These are phyloP conservation scores for Wickerhamiella allomyrinae DNA, from an alignment of 805 yeast species.

Conservation along the genomic window DNA sequence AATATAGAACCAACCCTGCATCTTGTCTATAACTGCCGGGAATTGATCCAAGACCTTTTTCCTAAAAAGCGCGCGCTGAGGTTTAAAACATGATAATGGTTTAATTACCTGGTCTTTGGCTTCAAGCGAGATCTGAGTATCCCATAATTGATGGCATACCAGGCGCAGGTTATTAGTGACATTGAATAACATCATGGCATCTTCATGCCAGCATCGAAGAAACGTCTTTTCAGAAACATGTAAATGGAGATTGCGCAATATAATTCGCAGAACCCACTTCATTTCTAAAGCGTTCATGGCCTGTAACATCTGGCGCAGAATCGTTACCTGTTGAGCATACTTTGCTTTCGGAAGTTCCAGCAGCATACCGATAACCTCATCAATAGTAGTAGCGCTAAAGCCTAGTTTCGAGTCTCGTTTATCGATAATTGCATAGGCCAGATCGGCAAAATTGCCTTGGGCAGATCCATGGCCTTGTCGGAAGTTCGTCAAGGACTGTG, in stretches of 20 bases:
- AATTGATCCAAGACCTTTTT: conserved; percentile 38
- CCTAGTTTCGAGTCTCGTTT: conserved; percentile 31
- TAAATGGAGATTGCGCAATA: conserved; percentile 36
- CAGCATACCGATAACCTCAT: conserved; percentile 35
- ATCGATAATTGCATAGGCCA: conserved; percentile 37
- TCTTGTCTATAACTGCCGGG: conserved; percentile 27
- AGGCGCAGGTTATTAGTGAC: conserved; percentile 50
- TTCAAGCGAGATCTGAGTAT: conserved; percentile 34
- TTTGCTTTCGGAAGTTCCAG: conserved; percentile 30
- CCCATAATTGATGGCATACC: conserved; percentile 44
- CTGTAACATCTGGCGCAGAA: conserved; percentile 38
- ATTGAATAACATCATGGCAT: conserved; percentile 49
- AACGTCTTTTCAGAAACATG: conserved; percentile 46
- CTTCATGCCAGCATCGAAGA: conserved; percentile 60
- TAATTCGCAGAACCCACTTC: conserved; percentile 51
- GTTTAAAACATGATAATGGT: conserved; percentile 47
- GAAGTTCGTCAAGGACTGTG: conserved; percentile 35
- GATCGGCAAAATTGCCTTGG: conserved; percentile 34
- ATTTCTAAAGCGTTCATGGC: conserved; percentile 48
- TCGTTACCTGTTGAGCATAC: conserved; percentile 28
- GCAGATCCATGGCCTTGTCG: conserved; percentile 32
- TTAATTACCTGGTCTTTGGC: conserved; percentile 30
- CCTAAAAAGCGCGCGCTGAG: conserved; percentile 57
- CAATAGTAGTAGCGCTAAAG: conserved; percentile 31
- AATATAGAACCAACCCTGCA: conserved; percentile 38